Evolutionary conservation across 2,329 filamentous ascomycete genomes (phyloP).

Genomic region (Aspergillus chevalieri): DNA sequence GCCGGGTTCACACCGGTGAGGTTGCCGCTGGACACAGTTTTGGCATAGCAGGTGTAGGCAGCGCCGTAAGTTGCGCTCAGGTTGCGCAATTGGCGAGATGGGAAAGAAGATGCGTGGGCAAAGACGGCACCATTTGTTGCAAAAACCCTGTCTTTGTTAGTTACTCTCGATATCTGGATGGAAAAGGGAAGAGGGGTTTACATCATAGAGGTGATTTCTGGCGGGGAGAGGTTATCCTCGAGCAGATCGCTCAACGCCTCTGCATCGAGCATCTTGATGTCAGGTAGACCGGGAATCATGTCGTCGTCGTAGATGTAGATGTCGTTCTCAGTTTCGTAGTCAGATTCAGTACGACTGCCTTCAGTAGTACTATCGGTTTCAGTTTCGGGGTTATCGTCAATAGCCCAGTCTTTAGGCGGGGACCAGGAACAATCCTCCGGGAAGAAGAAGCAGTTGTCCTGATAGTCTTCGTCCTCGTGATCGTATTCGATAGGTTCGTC

Average conservation of each 20-base stretch:
- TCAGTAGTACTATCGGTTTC: slow-evolving; percentile 5
- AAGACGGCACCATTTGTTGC: slow-evolving; percentile 41
- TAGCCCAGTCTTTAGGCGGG: slow-evolving; percentile 25
- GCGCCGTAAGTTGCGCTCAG: slow-evolving; percentile 40
- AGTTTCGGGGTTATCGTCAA: slow-evolving; percentile 17
- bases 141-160: slow-evolving; percentile 30
- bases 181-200: slow-evolving; percentile 11
- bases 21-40: slow-evolving; percentile 35
- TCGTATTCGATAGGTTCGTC: slow-evolving; percentile 40
- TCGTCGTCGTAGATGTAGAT: slow-evolving; percentile 20
- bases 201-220: slow-evolving; percentile 41
- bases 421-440: slow-evolving; percentile 39
- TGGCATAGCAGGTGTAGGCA: slow-evolving; percentile 39
- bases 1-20: slow-evolving; percentile 38
- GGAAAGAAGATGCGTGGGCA: slow-evolving; percentile 35
- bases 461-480: slow-evolving; percentile 36
- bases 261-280: slow-evolving; percentile 40
- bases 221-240: slow-evolving; percentile 38
- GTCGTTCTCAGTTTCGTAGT: slow-evolving; percentile 9
- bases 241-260: slow-evolving; percentile 36
- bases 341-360: not conserved
- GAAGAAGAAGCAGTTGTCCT: slow-evolving; percentile 40
- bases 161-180: not conserved
- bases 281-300: slow-evolving; percentile 37
- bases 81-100: slow-evolving; percentile 36